Conservation (phyloP, 768 basidiomycete species). For the Auriscalpium vulgare region DNA sequence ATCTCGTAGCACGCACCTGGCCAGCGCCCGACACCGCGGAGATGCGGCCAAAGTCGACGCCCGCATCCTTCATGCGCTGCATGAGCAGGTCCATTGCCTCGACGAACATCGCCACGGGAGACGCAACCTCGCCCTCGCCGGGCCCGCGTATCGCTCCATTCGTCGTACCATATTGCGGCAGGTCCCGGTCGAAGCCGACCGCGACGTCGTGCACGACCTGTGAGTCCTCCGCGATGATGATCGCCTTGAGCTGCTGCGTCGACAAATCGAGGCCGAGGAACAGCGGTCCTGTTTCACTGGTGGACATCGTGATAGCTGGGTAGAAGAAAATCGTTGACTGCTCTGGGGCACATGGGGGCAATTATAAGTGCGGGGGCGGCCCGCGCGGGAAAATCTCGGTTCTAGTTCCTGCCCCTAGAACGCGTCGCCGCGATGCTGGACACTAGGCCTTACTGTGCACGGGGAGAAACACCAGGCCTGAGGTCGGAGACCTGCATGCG, state of each 20-base stretch:
- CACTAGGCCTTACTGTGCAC: too few relatives aligned
- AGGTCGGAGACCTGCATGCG: too few relatives aligned
- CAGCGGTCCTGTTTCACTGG: conserved; percentile 18
- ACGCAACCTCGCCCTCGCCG: conserved; percentile 64
- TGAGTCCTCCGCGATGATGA: conserved; percentile 51
- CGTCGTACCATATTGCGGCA: conserved; percentile 57
- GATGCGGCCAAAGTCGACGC: conserved; percentile 51
- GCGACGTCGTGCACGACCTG: conserved; percentile 58
- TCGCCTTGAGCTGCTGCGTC: conserved; percentile 78
- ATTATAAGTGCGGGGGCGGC: too few relatives aligned
- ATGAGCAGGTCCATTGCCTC: conserved; percentile 77
- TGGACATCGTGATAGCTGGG: conserved; percentile 2
- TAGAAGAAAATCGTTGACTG: neutral
- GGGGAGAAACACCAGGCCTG: too few relatives aligned
- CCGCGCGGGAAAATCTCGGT: too few relatives aligned
- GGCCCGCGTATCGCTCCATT: conserved; percentile 63
- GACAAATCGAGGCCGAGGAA: conserved; percentile 85
- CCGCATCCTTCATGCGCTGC: conserved; percentile 48
- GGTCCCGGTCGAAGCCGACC: conserved; percentile 75
- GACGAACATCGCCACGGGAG: conserved; percentile 80
- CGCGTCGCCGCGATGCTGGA: too few relatives aligned
- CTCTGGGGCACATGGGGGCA: too few relatives aligned
- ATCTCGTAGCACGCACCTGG: conserved; percentile 41
- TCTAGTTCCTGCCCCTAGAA: too few relatives aligned
- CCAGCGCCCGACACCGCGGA: conserved; percentile 69